A percentile compares a stretch with the other conserved stretches of the same genome.
phyloP scores from a whole-genome alignment of 1,139 yeast species.

The Diutina siamensis region DNA sequence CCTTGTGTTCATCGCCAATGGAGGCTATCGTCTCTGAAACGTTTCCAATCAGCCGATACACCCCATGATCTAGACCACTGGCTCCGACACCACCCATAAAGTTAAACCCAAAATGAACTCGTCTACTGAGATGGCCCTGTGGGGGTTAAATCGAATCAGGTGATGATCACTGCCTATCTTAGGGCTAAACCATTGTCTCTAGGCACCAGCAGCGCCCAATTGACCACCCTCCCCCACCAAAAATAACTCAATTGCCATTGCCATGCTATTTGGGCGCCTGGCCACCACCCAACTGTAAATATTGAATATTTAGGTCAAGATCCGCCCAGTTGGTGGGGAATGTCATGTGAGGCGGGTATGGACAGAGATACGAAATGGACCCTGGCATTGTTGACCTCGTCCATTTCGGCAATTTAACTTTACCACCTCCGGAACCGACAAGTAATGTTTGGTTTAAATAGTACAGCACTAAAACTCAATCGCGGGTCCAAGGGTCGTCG shows the following conservation, averaged over 20 bases:
- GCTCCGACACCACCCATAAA: no score
- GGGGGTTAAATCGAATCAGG: neutral
- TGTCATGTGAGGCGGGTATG: neutral
- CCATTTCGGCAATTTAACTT: neutral
- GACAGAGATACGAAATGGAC: neutral
- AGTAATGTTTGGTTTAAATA: neutral
- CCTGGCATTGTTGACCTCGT: neutral
- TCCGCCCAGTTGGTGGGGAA: neutral
- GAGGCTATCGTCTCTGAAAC: no score
- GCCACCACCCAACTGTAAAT: no score
- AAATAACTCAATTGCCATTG: neutral
- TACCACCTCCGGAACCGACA: neutral
- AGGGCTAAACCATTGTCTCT: neutral
- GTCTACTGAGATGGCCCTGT: no score
- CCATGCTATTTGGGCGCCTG: neutral
- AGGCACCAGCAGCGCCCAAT: neutral
- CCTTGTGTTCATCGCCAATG: no score
- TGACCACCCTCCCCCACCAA: neutral
- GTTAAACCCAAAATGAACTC: no score
- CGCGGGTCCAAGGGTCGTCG: no score
- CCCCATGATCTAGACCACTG: no score
- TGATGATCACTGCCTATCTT: neutral
- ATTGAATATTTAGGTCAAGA: no score
- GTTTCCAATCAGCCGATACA: no score
- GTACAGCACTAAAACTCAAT: neutral